Percentiles rank a stretch among this genome's conserved stretches.
Evolutionary conservation across 2,329 filamentous ascomycete genomes (phyloP).

Genomic region (Hawksworthiomyces lignivorus): DNA sequence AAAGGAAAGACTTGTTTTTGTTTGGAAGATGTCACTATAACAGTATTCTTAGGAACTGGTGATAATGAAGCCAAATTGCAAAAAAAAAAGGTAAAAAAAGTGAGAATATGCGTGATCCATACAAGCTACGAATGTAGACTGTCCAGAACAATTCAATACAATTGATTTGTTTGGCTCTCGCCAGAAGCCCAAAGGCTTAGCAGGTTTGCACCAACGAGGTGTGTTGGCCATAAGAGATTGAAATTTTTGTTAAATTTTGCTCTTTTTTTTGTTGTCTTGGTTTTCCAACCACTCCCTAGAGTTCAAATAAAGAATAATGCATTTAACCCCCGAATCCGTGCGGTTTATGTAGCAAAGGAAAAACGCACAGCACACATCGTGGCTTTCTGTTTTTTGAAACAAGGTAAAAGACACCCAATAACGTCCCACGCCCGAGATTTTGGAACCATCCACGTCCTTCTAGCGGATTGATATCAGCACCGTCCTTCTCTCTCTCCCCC

Average conservation of each 20-base stretch:
- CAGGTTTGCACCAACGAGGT: slow-evolving; percentile 1
- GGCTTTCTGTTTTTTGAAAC: slow-evolving; percentile 5
- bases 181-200: too few species aligned
- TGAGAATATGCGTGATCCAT: too few species aligned
- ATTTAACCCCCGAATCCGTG: slow-evolving; percentile 4
- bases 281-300: slow-evolving; percentile 3
- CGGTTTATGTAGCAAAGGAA: slow-evolving; percentile 6
- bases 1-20: too few species aligned
- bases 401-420: slow-evolving; percentile 8
- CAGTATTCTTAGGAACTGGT: too few species aligned
- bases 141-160: too few species aligned
- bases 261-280: slow-evolving; percentile 2
- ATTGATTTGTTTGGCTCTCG: neutral
- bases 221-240: neutral
- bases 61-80: too few species aligned
- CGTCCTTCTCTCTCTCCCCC: too few species aligned
- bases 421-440: slow-evolving; percentile 9
- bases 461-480: too few species aligned
- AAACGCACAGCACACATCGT: slow-evolving; percentile 7
- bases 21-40: too few species aligned
- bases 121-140: too few species aligned
- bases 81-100: too few species aligned
- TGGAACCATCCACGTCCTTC: too few species aligned
- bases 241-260: slow-evolving; percentile 4
- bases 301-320: slow-evolving; percentile 7